Conservation (phyloP, 2,329 filamentous ascomycete genomes). For the Aureobasidium sp. region DNA sequence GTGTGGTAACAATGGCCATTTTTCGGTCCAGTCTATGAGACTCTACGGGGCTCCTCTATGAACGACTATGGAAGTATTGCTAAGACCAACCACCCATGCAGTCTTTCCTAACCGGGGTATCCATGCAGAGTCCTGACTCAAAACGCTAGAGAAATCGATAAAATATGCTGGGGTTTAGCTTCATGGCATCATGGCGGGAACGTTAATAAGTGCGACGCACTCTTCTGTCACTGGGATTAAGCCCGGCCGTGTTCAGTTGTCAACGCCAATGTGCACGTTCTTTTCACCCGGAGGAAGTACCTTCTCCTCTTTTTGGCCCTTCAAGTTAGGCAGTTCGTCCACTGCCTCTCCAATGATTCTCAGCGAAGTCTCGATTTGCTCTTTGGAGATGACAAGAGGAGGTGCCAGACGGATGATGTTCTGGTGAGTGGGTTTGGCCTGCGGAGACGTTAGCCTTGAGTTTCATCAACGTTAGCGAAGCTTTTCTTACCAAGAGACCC, state of each 20-base stretch:
- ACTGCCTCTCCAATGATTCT: slow-evolving; percentile 75
- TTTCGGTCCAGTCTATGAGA: not conserved
- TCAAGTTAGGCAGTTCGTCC: slow-evolving; percentile 65
- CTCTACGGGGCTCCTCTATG: not conserved
- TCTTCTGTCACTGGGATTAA: not conserved
- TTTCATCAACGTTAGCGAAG: slow-evolving; percentile 53
- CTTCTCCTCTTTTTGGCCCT: slow-evolving; percentile 49
- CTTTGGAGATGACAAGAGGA: slow-evolving; percentile 86
- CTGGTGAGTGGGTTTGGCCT: slow-evolving; percentile 97
- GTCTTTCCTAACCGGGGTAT: slow-evolving; percentile 7
- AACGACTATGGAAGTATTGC: not conserved
- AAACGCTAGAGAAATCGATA: slow-evolving; percentile 13
- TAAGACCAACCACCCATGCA: not conserved
- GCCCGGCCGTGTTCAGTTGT: slow-evolving; percentile 38
- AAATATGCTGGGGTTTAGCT: slow-evolving; percentile 3
- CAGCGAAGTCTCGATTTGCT: slow-evolving; percentile 71
- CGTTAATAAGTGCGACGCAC: slow-evolving; percentile 5
- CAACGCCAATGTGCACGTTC: slow-evolving; percentile 53
- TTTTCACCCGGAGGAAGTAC: slow-evolving; percentile 55
- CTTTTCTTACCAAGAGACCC: slow-evolving; percentile 66
- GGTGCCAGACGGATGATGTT: slow-evolving; percentile 99
- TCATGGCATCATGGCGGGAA: slow-evolving; percentile 13
- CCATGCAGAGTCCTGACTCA: slow-evolving; percentile 1
- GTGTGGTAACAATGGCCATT: not conserved
- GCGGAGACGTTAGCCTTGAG: slow-evolving; percentile 33